Conservation (phyloP, 2,329 filamentous ascomycete species). For the Aspergillus piperis region DNA sequence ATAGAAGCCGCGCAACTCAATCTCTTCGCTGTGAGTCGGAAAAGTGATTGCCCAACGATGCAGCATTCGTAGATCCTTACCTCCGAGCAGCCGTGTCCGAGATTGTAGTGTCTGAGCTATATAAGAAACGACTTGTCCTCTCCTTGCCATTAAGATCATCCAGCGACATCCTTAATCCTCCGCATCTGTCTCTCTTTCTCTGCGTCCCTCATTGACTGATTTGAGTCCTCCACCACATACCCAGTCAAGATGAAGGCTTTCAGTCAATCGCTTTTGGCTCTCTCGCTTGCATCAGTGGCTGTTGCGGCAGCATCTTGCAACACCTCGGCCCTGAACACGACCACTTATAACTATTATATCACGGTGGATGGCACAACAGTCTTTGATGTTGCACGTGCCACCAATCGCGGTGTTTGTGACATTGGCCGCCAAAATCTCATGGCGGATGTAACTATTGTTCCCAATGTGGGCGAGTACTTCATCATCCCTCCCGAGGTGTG, state of each 20-base stretch:
- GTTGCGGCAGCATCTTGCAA: constrained; percentile 7
- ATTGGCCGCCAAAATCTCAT: constrained; percentile 17
- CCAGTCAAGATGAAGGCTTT: background rate
- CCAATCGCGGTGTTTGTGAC: constrained; percentile 17
- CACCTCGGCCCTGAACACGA: constrained; percentile 10
- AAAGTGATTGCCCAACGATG: too few relatives aligned
- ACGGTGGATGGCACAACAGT: constrained; percentile 9
- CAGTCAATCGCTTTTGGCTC: background rate
- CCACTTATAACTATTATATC: background rate
- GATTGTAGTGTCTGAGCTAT: background rate
- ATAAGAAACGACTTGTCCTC: background rate
- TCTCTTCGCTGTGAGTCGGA: too few relatives aligned
- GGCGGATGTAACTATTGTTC: constrained; percentile 21
- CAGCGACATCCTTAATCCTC: background rate
- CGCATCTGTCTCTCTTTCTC: background rate
- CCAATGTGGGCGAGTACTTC: constrained; percentile 17
- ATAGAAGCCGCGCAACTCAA: too few relatives aligned
- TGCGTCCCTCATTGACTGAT: background rate
- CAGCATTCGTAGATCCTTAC: background rate
- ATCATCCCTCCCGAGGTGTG: constrained; percentile 18
- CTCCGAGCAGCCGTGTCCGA: background rate
- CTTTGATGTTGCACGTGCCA: constrained; percentile 10
- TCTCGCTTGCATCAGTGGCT: background rate
- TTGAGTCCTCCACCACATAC: background rate
- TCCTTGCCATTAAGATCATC: background rate